These are phyloP conservation scores for Pleurotus citrinopileatus DNA, from an alignment of 768 basidiomycete genomes.

Conservation along the genomic window DNA sequence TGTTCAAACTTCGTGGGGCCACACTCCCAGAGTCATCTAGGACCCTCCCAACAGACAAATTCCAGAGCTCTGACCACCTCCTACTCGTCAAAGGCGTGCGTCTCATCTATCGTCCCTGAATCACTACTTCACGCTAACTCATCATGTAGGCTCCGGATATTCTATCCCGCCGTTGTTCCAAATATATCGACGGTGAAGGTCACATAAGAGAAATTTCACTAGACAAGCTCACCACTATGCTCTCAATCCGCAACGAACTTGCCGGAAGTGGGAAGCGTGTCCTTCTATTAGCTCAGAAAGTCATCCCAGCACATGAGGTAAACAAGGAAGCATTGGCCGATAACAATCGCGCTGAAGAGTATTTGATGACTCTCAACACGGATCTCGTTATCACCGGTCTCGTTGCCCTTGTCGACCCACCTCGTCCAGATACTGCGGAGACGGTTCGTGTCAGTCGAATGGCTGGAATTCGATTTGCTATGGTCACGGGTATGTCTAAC, in stretches of 20 bases:
- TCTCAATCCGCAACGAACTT: slow-evolving; percentile 42
- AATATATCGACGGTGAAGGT: slow-evolving; percentile 35
- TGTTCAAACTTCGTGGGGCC: slow-evolving; percentile 21
- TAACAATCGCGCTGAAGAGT: slow-evolving; percentile 38
- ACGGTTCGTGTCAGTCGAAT: slow-evolving; percentile 47
- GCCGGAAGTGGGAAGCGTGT: slow-evolving; percentile 59
- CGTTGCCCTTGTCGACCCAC: slow-evolving; percentile 60
- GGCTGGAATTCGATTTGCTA: slow-evolving; percentile 61
- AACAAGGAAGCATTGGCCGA: slow-evolving; percentile 24
- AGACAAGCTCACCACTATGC: slow-evolving; percentile 24
- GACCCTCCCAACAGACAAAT: slow-evolving; percentile 9
- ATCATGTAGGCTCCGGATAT: slow-evolving; percentile 45
- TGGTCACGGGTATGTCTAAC: slow-evolving; percentile 47
- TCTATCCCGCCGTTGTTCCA: slow-evolving; percentile 37
- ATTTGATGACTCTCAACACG: slow-evolving; percentile 37
- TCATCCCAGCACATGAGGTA: slow-evolving; percentile 29
- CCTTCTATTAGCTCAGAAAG: slow-evolving; percentile 50
- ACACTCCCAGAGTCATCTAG: neutral
- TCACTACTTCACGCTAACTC: neutral
- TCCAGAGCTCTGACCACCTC: slow-evolving; percentile 23
- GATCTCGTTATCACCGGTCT: slow-evolving; percentile 55
- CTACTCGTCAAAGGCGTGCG: slow-evolving; percentile 39
- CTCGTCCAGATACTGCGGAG: slow-evolving; percentile 50
- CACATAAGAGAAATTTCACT: slow-evolving; percentile 29
- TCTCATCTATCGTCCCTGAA: slow-evolving; percentile 19